Conservation (phyloP, 2,329 filamentous ascomycete genomes). For the Epichloe elymi region DNA sequence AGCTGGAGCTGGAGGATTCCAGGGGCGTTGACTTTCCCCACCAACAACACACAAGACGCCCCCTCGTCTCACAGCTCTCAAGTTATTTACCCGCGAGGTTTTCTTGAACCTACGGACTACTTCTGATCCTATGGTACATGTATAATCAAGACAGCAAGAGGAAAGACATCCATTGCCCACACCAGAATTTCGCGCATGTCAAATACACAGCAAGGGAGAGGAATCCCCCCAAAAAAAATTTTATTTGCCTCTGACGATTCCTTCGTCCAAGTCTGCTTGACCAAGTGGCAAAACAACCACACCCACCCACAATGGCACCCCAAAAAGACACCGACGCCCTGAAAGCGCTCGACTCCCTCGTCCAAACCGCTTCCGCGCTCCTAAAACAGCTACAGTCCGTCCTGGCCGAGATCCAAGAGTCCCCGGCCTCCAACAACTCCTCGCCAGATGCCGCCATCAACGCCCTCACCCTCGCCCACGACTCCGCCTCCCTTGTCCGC, state of each 20-base stretch:
- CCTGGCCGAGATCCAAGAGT: conserved; percentile 26
- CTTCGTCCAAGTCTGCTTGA: too few species aligned
- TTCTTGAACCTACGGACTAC: too few species aligned
- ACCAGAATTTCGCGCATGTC: too few species aligned
- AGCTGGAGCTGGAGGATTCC: not conserved
- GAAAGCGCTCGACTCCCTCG: conserved; percentile 24
- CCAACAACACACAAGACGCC: conserved; percentile 1
- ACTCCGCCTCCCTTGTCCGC: conserved; percentile 59
- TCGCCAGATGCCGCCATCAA: conserved; percentile 24
- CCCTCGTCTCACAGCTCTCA: too few species aligned
- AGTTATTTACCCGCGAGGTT: too few species aligned
- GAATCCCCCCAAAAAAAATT: too few species aligned
- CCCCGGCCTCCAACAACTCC: conserved; percentile 9
- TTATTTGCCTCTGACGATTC: too few species aligned
- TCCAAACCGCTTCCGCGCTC: conserved; percentile 24
- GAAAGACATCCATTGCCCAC: too few species aligned
- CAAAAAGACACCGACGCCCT: conserved; percentile 15
- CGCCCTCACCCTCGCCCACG: conserved; percentile 55
- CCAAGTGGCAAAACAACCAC: too few species aligned
- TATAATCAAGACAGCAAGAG: too few species aligned
- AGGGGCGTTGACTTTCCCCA: not conserved
- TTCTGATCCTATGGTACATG: too few species aligned
- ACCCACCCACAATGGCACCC: conserved; percentile 11
- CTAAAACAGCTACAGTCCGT: conserved; percentile 30
- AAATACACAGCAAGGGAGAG: too few species aligned